Conservation (phyloP, 805 yeast species). For the Kuraishia hungarica region DNA sequence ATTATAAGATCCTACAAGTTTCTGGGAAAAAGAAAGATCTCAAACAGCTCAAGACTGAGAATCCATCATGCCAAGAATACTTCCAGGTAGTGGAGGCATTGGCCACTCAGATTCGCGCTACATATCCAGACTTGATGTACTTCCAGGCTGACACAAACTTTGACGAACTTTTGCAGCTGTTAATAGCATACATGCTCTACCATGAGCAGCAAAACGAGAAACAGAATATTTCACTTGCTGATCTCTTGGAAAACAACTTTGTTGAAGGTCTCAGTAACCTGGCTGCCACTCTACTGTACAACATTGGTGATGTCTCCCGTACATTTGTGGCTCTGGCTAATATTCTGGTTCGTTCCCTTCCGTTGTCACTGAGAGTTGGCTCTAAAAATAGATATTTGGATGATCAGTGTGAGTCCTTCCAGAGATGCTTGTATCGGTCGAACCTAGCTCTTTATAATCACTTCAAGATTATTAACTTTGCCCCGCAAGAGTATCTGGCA, state of each 20-base stretch:
- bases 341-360: slow-evolving; percentile 18
- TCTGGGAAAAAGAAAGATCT: slow-evolving; percentile 6
- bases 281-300: background rate
- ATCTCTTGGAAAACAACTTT: background rate
- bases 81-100: slow-evolving; percentile 14
- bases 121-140: slow-evolving; percentile 1
- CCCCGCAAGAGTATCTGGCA: slow-evolving; percentile 33
- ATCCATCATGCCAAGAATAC: background rate
- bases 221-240: background rate
- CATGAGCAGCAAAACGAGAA: background rate
- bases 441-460: slow-evolving; percentile 40
- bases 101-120: slow-evolving; percentile 13
- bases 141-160: slow-evolving; percentile 8
- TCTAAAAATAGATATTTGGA: slow-evolving; percentile 16
- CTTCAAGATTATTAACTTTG: slow-evolving; percentile 32
- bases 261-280: background rate
- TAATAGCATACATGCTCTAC: slow-evolving; percentile 13
- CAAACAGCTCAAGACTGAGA: slow-evolving; percentile 1
- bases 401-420: slow-evolving; percentile 36
- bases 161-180: slow-evolving; percentile 6
- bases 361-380: slow-evolving; percentile 5
- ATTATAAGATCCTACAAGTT: slow-evolving; percentile 14
- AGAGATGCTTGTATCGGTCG: slow-evolving; percentile 33
- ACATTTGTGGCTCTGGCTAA: slow-evolving; percentile 18
- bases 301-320: slow-evolving; percentile 7